Percentiles rank a stretch among this genome's conserved stretches.
These are phyloP conservation scores for Pelargonium nanum DNA, from an alignment of 345 rosid genomes.

Conservation along the genomic window DNA sequence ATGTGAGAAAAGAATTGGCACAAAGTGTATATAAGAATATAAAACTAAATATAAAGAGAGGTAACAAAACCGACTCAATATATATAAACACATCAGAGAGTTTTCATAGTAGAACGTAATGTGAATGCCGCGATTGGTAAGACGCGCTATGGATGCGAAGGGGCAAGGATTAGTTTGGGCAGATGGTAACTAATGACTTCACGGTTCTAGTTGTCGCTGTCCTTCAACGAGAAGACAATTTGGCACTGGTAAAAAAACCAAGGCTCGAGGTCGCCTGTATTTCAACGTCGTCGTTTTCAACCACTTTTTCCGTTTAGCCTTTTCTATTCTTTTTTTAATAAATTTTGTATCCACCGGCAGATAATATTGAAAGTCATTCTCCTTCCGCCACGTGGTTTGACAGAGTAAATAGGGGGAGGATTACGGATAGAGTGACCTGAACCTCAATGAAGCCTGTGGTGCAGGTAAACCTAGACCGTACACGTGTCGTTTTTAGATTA, in stretches of 20 bases:
- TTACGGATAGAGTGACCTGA: not conserved
- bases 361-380: not conserved
- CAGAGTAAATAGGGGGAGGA: not conserved
- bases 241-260: not conserved
- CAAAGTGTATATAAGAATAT: too few relatives aligned
- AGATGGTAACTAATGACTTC: not conserved
- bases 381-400: not conserved
- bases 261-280: not conserved
- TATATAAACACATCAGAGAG: too few relatives aligned
- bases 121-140: not conserved
- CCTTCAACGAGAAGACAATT: not conserved
- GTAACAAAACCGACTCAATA: too few relatives aligned
- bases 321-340: too few relatives aligned
- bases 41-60: too few relatives aligned
- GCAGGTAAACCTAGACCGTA: not conserved
- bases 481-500: not conserved
- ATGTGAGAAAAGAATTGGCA: too few relatives aligned
- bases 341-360: not conserved
- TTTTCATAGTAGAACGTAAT: too few relatives aligned
- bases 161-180: not conserved
- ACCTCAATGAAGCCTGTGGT: not conserved
- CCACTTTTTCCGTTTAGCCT: too few relatives aligned
- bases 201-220: not conserved
- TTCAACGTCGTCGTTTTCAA: not conserved
- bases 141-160: not conserved